Conservation (phyloP, 805 yeast species). For the Cyberlindnera euphorbiae region DNA sequence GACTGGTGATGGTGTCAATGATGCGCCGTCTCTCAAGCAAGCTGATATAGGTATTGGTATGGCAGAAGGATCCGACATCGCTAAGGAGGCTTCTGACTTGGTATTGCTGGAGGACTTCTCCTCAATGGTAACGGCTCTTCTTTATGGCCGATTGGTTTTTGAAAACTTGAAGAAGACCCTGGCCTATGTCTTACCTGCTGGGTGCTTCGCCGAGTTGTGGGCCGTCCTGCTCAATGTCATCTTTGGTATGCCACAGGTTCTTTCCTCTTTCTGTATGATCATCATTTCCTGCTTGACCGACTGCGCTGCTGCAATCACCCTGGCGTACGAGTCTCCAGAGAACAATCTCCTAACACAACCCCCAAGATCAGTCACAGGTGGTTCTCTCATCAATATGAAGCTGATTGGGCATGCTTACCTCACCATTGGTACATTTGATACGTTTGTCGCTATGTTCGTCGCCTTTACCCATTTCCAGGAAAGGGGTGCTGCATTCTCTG, state of each 20-base stretch:
- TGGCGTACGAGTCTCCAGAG: constrained; percentile 42
- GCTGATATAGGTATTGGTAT: constrained; percentile 84
- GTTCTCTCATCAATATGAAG: constrained; percentile 35
- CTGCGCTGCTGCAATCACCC: constrained; percentile 38
- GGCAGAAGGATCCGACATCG: constrained; percentile 32
- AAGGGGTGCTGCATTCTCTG: constrained; percentile 32
- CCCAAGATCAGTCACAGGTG: constrained; percentile 40
- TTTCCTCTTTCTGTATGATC: constrained; percentile 47
- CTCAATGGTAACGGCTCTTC: constrained; percentile 35
- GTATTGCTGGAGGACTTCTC: constrained; percentile 23
- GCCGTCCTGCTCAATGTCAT: constrained; percentile 41
- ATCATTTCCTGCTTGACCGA: constrained; percentile 46
- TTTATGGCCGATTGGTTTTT: constrained; percentile 42
- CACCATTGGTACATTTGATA: constrained; percentile 36
- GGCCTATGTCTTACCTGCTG: constrained; percentile 48
- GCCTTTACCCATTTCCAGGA: constrained; percentile 35
- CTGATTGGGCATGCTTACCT: constrained; percentile 40
- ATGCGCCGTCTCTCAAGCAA: constrained; percentile 57
- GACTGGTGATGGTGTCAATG: constrained; percentile 66
- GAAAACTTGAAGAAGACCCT: constrained; percentile 45
- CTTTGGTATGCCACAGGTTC: constrained; percentile 45
- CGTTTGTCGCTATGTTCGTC: constrained; percentile 37
- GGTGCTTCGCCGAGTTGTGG: constrained; percentile 47
- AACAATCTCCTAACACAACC: constrained; percentile 35
- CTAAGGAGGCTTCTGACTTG: constrained; percentile 24